Conservation (phyloP, 2,329 filamentous ascomycete genomes). For the Colletotrichum sp. region DNA sequence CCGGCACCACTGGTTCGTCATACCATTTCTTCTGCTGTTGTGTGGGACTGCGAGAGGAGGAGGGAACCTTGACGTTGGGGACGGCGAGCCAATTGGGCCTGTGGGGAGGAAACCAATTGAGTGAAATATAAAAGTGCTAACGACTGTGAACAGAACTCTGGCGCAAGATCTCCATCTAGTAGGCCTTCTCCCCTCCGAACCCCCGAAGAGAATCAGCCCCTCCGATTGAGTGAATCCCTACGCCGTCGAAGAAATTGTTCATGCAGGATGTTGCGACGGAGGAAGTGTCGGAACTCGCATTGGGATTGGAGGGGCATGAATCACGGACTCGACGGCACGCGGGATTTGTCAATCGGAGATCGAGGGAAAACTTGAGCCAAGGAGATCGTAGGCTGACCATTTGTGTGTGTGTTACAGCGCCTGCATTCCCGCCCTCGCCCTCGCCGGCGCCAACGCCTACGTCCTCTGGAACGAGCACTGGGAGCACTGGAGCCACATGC, state of each 20-base stretch:
- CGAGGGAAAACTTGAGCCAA: not conserved
- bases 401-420: slow-evolving; percentile 56
- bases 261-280: not conserved
- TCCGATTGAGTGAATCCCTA: not conserved
- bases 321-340: not conserved
- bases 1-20: slow-evolving; percentile 79
- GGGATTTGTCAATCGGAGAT: not conserved
- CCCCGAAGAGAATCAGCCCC: not conserved
- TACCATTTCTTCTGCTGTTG: not conserved
- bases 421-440: slow-evolving; percentile 73
- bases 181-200: slow-evolving; percentile 47
- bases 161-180: slow-evolving; percentile 97
- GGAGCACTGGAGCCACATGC: slow-evolving; percentile 89
- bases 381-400: not conserved
- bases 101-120: not conserved
- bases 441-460: slow-evolving; percentile 83
- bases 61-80: not conserved
- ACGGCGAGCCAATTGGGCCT: not conserved
- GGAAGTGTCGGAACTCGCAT: not conserved
- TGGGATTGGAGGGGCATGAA: not conserved
- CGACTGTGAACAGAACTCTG: slow-evolving; percentile 73
- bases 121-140: not conserved
- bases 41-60: not conserved
- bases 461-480: slow-evolving; percentile 95
- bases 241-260: not conserved